Conservation (phyloP, 208 protist genomes). For the Leishmania tropica region DNA sequence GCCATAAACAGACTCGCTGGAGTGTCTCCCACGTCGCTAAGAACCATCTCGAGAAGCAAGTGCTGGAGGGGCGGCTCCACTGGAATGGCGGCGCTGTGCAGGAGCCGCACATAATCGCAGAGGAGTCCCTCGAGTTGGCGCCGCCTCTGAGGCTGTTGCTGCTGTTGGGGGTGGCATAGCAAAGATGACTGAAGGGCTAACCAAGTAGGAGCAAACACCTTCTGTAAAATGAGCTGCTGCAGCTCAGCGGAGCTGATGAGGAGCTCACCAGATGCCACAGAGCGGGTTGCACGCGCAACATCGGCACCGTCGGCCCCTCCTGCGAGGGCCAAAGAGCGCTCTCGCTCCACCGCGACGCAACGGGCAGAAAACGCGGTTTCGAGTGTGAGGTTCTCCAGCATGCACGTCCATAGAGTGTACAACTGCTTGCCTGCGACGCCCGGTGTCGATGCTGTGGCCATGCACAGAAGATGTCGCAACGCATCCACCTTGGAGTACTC, state of each 20-base stretch:
- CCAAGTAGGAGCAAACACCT: slow-evolving; percentile 20
- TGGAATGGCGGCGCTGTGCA: slow-evolving; percentile 11
- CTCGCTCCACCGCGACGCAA: not conserved
- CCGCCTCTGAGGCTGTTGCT: not conserved
- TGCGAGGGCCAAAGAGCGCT: not conserved
- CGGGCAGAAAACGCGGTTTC: slow-evolving; percentile 5
- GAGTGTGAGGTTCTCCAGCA: slow-evolving; percentile 10
- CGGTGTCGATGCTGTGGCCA: no score
- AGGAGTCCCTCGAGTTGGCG: slow-evolving; percentile 17
- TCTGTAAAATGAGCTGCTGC: slow-evolving; percentile 13
- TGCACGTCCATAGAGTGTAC: slow-evolving; percentile 7
- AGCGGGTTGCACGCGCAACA: not conserved
- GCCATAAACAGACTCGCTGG: not conserved
- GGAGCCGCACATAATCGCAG: slow-evolving; percentile 26
- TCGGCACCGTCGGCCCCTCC: not conserved
- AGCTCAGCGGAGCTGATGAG: not conserved
- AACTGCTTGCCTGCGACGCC: not conserved
- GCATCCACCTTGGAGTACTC: not conserved
- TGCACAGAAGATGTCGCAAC: not conserved
- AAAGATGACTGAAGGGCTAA: not conserved
- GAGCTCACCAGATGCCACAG: not conserved
- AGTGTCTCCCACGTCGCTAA: slow-evolving; percentile 2
- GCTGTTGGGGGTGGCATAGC: slow-evolving; percentile 3
- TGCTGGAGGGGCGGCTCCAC: slow-evolving; percentile 8
- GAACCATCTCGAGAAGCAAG: slow-evolving; percentile 22